A percentile compares a stretch with the other conserved stretches of the same genome.
phyloP scores from a whole-genome alignment of 331 rosid genomes.

The Quercus lobata region DNA sequence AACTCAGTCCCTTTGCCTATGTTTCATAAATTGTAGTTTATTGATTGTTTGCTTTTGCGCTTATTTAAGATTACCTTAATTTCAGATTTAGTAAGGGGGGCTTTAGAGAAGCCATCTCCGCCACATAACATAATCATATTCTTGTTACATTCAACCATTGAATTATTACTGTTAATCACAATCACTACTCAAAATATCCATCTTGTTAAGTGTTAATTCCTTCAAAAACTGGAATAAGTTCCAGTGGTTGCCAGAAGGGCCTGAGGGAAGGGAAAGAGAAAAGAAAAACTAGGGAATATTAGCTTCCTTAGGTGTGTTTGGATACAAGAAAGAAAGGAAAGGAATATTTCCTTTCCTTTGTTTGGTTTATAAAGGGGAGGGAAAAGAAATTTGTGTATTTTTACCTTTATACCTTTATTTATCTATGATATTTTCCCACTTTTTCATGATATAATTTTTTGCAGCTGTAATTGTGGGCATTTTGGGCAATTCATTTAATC shows the following conservation, averaged over 20 bases:
- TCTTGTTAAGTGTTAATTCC: neutral
- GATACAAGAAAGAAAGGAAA: too few relatives aligned
- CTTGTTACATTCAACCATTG: neutral
- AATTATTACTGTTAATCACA: neutral
- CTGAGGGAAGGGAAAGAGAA: too few relatives aligned
- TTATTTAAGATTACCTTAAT: neutral
- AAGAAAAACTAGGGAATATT: too few relatives aligned
- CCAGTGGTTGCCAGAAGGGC: neutral
- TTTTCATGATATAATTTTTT: too few relatives aligned
- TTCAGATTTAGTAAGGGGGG: neutral
- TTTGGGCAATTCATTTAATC: too few relatives aligned
- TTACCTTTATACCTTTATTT: too few relatives aligned
- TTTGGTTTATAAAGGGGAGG: too few relatives aligned
- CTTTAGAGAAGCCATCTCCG: neutral
- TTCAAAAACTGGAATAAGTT: neutral
- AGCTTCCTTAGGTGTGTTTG: too few relatives aligned
- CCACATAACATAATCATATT: neutral
- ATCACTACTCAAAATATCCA: neutral
- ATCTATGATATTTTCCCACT: too few relatives aligned
- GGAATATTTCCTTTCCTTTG: too few relatives aligned
- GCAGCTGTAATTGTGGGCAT: too few relatives aligned
- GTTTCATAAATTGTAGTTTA: neutral
- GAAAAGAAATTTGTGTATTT: too few relatives aligned
- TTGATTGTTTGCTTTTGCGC: neutral
- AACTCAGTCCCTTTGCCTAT: neutral